These are phyloP conservation scores for Nidularia sp. DNA, from an alignment of 768 basidiomycete genomes.

Conservation along the genomic window DNA sequence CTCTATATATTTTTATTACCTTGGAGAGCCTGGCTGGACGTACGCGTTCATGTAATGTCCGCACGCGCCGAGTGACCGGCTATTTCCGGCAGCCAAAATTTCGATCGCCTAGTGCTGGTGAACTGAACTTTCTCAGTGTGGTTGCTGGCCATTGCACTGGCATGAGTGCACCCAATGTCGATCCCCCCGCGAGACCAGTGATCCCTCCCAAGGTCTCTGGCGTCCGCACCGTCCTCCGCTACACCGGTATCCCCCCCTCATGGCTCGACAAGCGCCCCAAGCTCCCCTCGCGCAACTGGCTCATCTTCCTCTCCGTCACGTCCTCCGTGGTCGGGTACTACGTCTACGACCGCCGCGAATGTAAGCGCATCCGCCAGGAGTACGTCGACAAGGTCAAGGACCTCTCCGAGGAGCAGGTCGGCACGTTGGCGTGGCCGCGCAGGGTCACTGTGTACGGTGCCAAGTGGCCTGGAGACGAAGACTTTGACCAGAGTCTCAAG, in stretches of 20 bases:
- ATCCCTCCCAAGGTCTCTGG: slow-evolving; percentile 40
- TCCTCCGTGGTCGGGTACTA: slow-evolving; percentile 69
- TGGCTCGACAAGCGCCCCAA: slow-evolving; percentile 84
- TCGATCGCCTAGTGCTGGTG: no score
- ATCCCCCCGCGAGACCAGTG: slow-evolving; percentile 2
- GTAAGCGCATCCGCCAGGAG: slow-evolving; percentile 68
- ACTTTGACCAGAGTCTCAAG: slow-evolving; percentile 75
- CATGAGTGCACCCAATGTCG: no score
- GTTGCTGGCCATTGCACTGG: no score
- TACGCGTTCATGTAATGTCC: no score
- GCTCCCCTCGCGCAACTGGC: slow-evolving; percentile 90
- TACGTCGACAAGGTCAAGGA: slow-evolving; percentile 80
- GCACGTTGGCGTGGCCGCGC: slow-evolving; percentile 62
- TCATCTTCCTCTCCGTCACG: slow-evolving; percentile 83
- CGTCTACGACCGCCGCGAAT: slow-evolving; percentile 83
- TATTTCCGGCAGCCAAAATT: no score
- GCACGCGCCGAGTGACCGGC: no score
- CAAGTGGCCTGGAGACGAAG: slow-evolving; percentile 95
- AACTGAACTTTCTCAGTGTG: no score
- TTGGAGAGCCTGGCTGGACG: no score
- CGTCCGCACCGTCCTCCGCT: slow-evolving; percentile 55
- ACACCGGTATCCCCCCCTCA: slow-evolving; percentile 66
- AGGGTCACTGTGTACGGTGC: slow-evolving; percentile 84
- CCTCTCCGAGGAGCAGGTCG: slow-evolving; percentile 65
- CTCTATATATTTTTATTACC: no score